Evolutionary conservation across 2,329 filamentous ascomycete species (phyloP), one percentile per base, ranked within the genome.

Genomic region (Claviceps pusilla): DNA sequence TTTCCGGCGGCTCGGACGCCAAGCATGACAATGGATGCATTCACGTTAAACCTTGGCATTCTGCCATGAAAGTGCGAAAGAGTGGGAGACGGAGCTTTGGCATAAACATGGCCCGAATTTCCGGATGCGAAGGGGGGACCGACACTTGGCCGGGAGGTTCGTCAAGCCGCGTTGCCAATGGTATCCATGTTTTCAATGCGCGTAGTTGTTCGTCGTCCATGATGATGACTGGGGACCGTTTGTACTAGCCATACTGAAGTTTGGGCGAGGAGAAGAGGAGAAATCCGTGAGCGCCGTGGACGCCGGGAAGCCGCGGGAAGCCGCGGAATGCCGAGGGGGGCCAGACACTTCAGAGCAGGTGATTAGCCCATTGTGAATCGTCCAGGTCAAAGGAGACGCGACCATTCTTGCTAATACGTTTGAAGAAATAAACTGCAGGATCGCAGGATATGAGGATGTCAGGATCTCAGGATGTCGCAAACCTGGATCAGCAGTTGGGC

Each of bases 1-100:
- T 89, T 89, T 16, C 86, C 86, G 5, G 83, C 80, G 11, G 86
- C 86, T 14, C 84, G 80, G 54, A 88, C 81, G 2, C 86, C 86
- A 28, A 86, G 77, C 19, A 90, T 73, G 7, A 89, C 77, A 54
- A 90, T 80, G 1, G 86, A 88, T 2, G 83, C 81, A 71, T 86
- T 76, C 10, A 74, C 66, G 9, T 73, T 69, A 62, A 85, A 86
- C 49, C 58, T 64, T 46, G 61, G 62, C 57, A 59, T 62, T 62
- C 71, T 54, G 24, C 60, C 61, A 41, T 55, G 64, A 37, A 63
- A 47, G 4, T 63, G 60, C 37, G 60, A 60, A 14, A 60, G 59
- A 10, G 57, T 59, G 11, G 62, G 60, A 3, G 63, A 62, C 0
- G 62, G 63, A 1, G 61, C 62, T 46, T 59, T 63, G 7, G 59